Evolutionary conservation across 2,329 filamentous ascomycete genomes (phyloP), one percentile per base, ranked within the genome.

Genomic region (Hawksworthiomyces lignivorus): DNA sequence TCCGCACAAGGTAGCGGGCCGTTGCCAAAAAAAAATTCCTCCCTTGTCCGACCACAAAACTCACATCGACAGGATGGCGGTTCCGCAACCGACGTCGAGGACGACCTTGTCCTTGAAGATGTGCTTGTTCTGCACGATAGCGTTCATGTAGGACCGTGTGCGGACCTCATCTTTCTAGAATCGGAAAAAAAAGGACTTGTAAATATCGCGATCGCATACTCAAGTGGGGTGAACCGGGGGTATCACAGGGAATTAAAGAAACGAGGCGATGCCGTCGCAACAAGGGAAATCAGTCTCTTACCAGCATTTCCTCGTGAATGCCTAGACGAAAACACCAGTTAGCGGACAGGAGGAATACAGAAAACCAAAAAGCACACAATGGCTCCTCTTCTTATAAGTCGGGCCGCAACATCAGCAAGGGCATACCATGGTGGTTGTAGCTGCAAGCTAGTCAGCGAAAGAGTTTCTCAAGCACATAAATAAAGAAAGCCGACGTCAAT

Each of bases 261-360:
- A 22, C 17, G 27, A n/a, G n/a, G n/a, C n/a, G n/a, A n/a, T n/a
- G n/a, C n/a, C n/a, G 14, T 4, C 28, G 44, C 43, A 40, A 47
- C 47, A 44, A 48, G 39, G 43, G 39, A 51, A 47, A 18, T 2
- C 6, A 12, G 17, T 9, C n/a, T 79, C 85, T 66, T 71, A 94
- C 87, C 81, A 95, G 73, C 89, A 95, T 95, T 70, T 96, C 89
- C 73, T 95, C 89, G 65, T 96, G 89, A 61, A 95, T 96, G 62
- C 87, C 87, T 90, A 53, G 34, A 34, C 39, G 29, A 22, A 22
- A 26, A 26, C 2, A 26, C 24, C 8, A 8, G 24, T 26, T 26
- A 26, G 24, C 24, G 8, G 12, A 26, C 8, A 26, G 8, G 12
- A 4, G 12, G 8, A 4, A 8, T 12, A 26, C 2, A 26, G 12